A percentile compares a stretch with the other conserved stretches of the same genome.
phyloP scores from a whole-genome alignment of 371 early-diverging fungal species.

The Umbelopsis sp. region DNA sequence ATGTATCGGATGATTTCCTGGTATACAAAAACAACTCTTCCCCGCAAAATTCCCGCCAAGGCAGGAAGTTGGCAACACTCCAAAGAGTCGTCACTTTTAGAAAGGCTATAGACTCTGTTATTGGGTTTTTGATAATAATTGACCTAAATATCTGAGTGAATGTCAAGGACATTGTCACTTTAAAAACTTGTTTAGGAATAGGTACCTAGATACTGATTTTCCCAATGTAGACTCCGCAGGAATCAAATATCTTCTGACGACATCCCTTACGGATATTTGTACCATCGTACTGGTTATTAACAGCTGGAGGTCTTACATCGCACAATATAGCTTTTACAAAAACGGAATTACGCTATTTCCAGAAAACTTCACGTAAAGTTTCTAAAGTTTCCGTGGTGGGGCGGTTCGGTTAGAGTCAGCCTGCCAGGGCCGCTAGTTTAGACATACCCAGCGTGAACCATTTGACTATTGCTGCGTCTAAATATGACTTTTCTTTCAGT shows the following conservation, averaged over 20 bases:
- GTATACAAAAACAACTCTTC: conserved; percentile 4
- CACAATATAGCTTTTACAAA: background rate
- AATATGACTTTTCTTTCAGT: background rate
- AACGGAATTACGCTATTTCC: background rate
- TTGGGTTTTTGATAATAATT: conserved; percentile 4
- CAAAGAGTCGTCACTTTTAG: background rate
- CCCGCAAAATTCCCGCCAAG: background rate
- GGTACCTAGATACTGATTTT: background rate
- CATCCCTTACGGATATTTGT: background rate
- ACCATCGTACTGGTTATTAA: background rate
- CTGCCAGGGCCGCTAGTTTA: background rate
- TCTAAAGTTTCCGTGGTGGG: background rate
- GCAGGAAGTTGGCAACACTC: background rate
- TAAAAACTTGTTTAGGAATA: background rate
- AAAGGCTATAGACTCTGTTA: background rate
- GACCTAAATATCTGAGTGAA: background rate
- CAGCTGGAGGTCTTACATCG: background rate
- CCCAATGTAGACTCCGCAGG: background rate
- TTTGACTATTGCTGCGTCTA: background rate
- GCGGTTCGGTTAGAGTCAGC: background rate
- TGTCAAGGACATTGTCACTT: background rate
- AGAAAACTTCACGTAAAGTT: background rate
- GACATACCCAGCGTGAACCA: conserved; percentile 1
- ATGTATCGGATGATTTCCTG: background rate
- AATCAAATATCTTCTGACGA: background rate